Base-by-base conservation (phyloP, 2,329 filamentous ascomycete genomes). In the Teratosphaeria destructans region DNA sequence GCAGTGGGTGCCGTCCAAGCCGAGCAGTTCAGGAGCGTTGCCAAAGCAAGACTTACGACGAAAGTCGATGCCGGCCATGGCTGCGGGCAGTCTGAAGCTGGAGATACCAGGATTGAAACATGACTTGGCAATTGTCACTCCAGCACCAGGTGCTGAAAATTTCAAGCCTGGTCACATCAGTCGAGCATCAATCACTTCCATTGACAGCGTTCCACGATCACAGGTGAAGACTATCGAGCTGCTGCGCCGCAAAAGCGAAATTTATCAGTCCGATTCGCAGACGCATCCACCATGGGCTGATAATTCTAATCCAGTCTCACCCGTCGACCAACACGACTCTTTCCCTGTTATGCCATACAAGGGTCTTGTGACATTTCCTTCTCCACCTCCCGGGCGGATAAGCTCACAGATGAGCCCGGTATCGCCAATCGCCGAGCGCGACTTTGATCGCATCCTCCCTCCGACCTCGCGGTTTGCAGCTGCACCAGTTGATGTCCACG, bases 131-230 rank as follows among this genome's bases (percentile, higher is more conserved):
- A n/a, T 23, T 49, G 59, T 43, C 27, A 27, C 23, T 3, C 11
- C 59, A 39, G 55, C 34, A n/a, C 29, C 23, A 27, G 56, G 34
- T 19, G 26, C 14, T 23, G 39, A 29, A 12, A 32, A 53, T 37
- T 29, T 14, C n/a, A 47, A 10, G 29, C 58, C 58, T 11, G 32
- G 16, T 35, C 55, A 62, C 3, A 29, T 66, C 56, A 70, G 70
- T 27, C 66, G 72, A 47, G 72, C 72, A 5, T 74, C 71, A 19
- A 57, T 69, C 19, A 65, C 71, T 1, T 72, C 67, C 8, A 70
- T 75, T 37, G 72, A 71, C 52, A 64, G 63, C 7, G 68, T 68
- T 56, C 62, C 71, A n/a, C 68, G 70, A 39, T 63, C 65, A 23
- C 61, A 70, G 52, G 57, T 73, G 52, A 65, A 67, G 57, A 71